Conservation (phyloP, 2,329 filamentous ascomycete species). For the Penicillium sp. region DNA sequence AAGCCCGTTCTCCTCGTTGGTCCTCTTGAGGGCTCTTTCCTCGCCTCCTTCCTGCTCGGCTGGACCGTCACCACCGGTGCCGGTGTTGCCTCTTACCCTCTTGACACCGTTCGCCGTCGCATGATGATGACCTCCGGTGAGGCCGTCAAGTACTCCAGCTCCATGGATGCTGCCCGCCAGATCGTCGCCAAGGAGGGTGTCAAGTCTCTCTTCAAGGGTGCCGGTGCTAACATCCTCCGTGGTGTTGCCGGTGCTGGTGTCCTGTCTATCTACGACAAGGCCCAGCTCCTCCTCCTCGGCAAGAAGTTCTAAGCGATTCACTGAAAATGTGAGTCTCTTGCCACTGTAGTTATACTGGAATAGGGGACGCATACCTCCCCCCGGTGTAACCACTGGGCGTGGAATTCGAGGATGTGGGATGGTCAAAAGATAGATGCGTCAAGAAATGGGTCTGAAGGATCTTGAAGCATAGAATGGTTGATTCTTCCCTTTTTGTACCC, state of each 20-base stretch:
- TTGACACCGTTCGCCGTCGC: slow-evolving; percentile 99
- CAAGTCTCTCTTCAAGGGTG: slow-evolving; percentile 99
- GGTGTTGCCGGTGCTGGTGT: slow-evolving; percentile 99
- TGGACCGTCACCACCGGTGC: slow-evolving; percentile 99
- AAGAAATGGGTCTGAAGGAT: slow-evolving; percentile 40
- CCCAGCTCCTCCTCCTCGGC: slow-evolving; percentile 98
- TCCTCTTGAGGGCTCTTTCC: slow-evolving; percentile 93
- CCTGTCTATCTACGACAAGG: slow-evolving; percentile 99
- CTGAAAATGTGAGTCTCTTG: slow-evolving; percentile 16
- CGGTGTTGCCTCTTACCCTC: slow-evolving; percentile 99
- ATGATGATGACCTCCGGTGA: slow-evolving; percentile 99
- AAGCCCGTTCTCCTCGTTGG: slow-evolving; percentile 97
- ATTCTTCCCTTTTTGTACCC: slow-evolving; percentile 46
- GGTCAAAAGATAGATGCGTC: slow-evolving; percentile 48
- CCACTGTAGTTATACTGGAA: slow-evolving; percentile 26
- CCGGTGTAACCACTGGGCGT: slow-evolving; percentile 31
- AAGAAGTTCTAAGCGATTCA: slow-evolving; percentile 84
- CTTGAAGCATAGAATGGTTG: slow-evolving; percentile 47
- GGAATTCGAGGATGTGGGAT: slow-evolving; percentile 34
- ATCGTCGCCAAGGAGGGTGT: slow-evolving; percentile 96
- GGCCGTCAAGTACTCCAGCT: slow-evolving; percentile 99
- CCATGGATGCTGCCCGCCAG: slow-evolving; percentile 91
- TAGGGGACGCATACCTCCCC: slow-evolving; percentile 29
- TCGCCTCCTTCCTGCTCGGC: slow-evolving; percentile 97
- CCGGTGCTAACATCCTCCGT: slow-evolving; percentile 99